These are phyloP conservation scores for Epichloe hybrida DNA, from an alignment of 2,329 filamentous ascomycete species.

Conservation along the genomic window DNA sequence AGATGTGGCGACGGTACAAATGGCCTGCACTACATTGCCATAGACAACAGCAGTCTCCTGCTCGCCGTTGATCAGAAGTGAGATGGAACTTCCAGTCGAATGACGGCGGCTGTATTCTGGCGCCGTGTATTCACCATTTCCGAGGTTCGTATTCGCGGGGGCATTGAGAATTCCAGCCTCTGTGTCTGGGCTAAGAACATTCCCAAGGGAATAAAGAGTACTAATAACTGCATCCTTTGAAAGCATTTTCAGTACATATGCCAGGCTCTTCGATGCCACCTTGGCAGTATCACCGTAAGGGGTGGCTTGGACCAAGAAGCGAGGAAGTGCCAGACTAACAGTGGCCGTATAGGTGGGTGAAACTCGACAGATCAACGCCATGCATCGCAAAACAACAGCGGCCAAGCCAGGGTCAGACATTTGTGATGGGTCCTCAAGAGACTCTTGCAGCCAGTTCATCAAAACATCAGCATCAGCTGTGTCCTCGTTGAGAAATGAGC, in stretches of 20 bases:
- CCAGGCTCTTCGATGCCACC: conserved; percentile 73
- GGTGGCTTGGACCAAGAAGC: conserved; percentile 76
- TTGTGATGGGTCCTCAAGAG: conserved; percentile 63
- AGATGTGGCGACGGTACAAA: conserved; percentile 74
- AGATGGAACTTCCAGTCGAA: conserved; percentile 64
- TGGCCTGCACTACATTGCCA: conserved; percentile 83
- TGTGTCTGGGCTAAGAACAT: conserved; percentile 68
- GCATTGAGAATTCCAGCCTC: conserved; percentile 42
- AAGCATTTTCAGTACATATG: conserved; percentile 64
- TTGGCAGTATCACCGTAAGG: conserved; percentile 55
- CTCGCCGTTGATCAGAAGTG: conserved; percentile 58
- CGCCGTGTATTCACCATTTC: conserved; percentile 24
- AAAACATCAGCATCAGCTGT: conserved; percentile 66
- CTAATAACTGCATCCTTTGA: conserved; percentile 92
- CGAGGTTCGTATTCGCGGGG: conserved; percentile 28
- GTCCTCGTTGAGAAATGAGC: conserved; percentile 68
- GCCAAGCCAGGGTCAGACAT: conserved; percentile 72
- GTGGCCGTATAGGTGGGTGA: conserved; percentile 60
- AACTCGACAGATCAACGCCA: conserved; percentile 68
- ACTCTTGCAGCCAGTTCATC: conserved; percentile 74
- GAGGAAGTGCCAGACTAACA: conserved; percentile 66
- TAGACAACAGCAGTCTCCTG: conserved; percentile 69
- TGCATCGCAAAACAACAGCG: conserved; percentile 62
- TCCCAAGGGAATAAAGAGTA: conserved; percentile 91
- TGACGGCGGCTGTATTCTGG: conserved; percentile 41